Evolutionary conservation across 2,329 filamentous ascomycete species (phyloP), one percentile per base, ranked within the genome.

Genomic region (Incumbomyces delicatus): DNA sequence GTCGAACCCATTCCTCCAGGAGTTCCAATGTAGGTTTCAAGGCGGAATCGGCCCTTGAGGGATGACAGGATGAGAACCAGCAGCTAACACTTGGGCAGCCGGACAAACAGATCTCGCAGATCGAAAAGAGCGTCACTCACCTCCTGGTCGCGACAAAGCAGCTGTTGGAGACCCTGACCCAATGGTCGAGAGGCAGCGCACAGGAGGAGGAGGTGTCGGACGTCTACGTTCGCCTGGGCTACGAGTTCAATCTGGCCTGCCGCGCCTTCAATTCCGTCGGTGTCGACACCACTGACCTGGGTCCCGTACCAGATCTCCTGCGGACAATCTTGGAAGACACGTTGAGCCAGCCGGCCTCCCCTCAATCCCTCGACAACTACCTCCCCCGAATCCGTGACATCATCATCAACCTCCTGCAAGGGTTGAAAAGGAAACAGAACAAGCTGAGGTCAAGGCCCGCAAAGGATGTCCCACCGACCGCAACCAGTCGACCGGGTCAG

Each of bases 171-270:
- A 98, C 90, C 5, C 74, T 98, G 52, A 98, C 92, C 39, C 85
- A 94, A 74, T 98, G 92, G 92, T 98, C 92, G 50, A 86, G 90
- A 48, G 84, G 86, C 52, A 82, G 85, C 59, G 89, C 92, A 46
- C 89, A 87, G 53, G 92, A 98, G 67, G 85, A 83, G 51, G 87
- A 96, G 64, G 92, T 98, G 50, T 96, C 92, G 11, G 92, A 98
- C 64, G 92, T 98, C 58, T 98, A 98, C 63, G 92, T 98, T 50
- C 84, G 92, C 51, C 72, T 98, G 51, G 92, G 92, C 39, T 98
- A 98, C 68, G 92, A 98, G 67, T 98, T 98, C 75, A 98, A 98
- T 68, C 92, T 98, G 72, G 92, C 92, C 22, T 96, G 90, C 66
- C 84, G 92, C 47, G 90, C 92, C 51, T 98, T 98, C 67, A 87